These are phyloP conservation scores for Trichoderma pleuroti DNA, from an alignment of 2,329 filamentous ascomycete species.

Conservation along the genomic window DNA sequence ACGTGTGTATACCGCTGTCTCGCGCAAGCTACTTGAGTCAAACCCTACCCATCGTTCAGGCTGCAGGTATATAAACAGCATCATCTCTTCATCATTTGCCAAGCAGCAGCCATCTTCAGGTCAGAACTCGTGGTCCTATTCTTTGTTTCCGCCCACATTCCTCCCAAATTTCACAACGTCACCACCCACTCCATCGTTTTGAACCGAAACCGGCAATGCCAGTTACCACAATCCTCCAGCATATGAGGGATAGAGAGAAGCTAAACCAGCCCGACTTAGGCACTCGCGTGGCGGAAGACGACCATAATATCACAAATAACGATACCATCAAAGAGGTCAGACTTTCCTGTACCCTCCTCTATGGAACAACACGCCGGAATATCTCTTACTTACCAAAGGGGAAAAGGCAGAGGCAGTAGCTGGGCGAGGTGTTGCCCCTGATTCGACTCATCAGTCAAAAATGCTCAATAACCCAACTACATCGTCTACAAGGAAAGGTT, in stretches of 20 bases:
- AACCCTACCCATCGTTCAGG: not conserved
- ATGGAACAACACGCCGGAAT: not conserved
- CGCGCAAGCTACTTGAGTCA: not conserved
- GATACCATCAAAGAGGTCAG: not conserved
- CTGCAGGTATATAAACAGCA: not conserved
- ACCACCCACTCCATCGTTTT: not conserved
- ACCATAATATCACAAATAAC: not conserved
- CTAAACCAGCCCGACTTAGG: not conserved
- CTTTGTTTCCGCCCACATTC: not conserved
- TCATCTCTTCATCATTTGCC: not conserved
- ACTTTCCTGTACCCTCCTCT: not conserved
- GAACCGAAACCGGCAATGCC: not conserved
- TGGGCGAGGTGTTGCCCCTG: not conserved
- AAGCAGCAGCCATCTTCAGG: slow-evolving; percentile 21
- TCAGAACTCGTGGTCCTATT: slow-evolving; percentile 24
- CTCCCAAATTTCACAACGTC: not conserved
- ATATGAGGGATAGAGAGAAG: not conserved
- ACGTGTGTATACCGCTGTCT: not conserved
- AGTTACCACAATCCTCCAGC: not conserved
- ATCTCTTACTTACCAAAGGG: not conserved
- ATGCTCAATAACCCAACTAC: not conserved
- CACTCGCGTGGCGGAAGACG: not conserved
- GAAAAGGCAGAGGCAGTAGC: not conserved
- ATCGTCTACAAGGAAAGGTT: not conserved
- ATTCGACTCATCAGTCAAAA: not conserved